Conservation (phyloP, 345 rosid genomes). For the Pugionium dolabratum region DNA sequence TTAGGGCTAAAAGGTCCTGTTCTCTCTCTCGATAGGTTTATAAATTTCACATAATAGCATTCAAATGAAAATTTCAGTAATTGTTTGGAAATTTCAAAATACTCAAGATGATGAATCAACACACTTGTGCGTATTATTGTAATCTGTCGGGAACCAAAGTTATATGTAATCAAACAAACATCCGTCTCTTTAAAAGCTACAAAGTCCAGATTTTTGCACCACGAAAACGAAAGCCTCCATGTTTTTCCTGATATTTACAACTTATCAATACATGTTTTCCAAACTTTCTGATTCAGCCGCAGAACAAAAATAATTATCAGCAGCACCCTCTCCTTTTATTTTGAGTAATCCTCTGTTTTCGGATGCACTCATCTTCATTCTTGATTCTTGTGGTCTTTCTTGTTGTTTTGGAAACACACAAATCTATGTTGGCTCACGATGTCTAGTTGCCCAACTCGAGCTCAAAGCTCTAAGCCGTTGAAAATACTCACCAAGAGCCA, state of each 20-base stretch:
- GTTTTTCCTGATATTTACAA: conserved; percentile 37
- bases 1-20: background rate
- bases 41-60: background rate
- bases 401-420: background rate
- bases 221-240: background rate
- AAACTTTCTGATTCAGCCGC: conserved; percentile 25
- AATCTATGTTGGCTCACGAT: conserved; percentile 54
- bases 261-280: conserved; percentile 32
- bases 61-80: background rate
- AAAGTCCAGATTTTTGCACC: conserved; percentile 31
- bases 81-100: background rate
- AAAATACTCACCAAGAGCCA: conserved; percentile 84
- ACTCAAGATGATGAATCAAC: background rate
- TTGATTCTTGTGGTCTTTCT: conserved; percentile 3
- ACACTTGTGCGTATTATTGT: conserved; percentile 7
- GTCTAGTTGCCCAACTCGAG: conserved; percentile 62
- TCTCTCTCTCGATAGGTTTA: background rate
- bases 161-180: conserved; percentile 38
- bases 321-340: conserved; percentile 35
- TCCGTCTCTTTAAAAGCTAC: conserved; percentile 27
- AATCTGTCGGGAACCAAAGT: conserved; percentile 3
- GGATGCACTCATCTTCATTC: conserved; percentile 26
- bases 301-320: conserved; percentile 34
- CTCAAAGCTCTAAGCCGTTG: conserved; percentile 74
- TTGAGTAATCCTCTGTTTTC: conserved; percentile 16